Conservation (phyloP, 2,329 filamentous ascomycete genomes). For the Paradendryphiella salina region DNA sequence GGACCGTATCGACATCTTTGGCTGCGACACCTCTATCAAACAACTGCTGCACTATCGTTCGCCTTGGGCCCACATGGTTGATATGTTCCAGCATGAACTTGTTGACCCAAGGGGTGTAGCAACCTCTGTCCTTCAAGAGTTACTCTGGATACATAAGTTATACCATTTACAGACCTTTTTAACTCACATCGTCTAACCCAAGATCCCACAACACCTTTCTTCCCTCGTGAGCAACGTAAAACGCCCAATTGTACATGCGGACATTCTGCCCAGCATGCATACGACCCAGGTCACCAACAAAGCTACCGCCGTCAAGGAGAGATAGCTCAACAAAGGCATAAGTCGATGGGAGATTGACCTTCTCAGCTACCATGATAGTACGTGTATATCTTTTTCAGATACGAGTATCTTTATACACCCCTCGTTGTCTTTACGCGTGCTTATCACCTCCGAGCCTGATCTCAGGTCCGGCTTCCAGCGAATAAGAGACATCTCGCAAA, state of each 20-base stretch:
- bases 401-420: neutral
- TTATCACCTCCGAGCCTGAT: neutral
- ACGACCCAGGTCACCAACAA: constrained; percentile 32
- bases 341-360: constrained; percentile 15
- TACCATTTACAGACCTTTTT: neutral
- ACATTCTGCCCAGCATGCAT: constrained; percentile 36
- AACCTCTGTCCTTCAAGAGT: constrained; percentile 30
- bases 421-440: neutral
- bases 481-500: neutral
- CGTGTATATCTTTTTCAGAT: neutral
- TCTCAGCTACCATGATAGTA: neutral
- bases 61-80: constrained; percentile 36
- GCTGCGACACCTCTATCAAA: constrained; percentile 25
- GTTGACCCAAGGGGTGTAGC: constrained; percentile 42
- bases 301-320: constrained; percentile 42
- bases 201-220: constrained; percentile 41
- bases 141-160: neutral
- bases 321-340: constrained; percentile 30
- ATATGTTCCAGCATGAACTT: constrained; percentile 34
- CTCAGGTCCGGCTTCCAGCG: neutral
- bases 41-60: constrained; percentile 35
- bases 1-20: constrained; percentile 30
- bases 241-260: constrained; percentile 45
- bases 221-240: constrained; percentile 32
- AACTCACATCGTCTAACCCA: constrained; percentile 33